Evolutionary conservation across 78 protist species (phyloP), one percentile per base, ranked within the genome.

Genomic region (Emiliania huxleyi): DNA sequence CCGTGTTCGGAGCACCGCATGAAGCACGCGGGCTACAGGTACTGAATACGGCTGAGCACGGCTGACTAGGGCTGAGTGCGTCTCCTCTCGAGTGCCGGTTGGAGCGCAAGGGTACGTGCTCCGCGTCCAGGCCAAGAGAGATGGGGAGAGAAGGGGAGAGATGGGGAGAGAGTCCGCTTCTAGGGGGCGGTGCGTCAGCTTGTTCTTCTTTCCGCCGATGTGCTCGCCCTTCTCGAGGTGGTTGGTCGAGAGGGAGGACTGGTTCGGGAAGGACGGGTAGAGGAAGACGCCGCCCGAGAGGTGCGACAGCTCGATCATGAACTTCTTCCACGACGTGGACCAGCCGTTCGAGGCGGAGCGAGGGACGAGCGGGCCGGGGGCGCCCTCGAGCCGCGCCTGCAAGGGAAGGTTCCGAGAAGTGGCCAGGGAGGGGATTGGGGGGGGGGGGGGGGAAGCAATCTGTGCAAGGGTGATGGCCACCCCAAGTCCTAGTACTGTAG

Each of bases 301-400:
- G 43, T 49, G 44, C 71, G 38, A 44, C 49, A 83, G 69, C 89
- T 93, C 90, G 73, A 93, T 85, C 38, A 93, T 62, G 75, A 62
- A 87, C 87, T 93, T 93, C 43, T 87, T 87, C 94, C 94, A 93
- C 62, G 92, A 87, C 11, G 25, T n/a, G 29, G 37, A 11, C 94
- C 94, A 93, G 11, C 91, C 90, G 69, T 85, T 71, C 22, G n/a
- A 1, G 5, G 56, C 89, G 21, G 89, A 81, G 89, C 38, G 37
- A 5, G 89, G 89, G 89, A 81, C 44, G 38, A 0, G 23, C 19
- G 44, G 22, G 15, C 19, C 42, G 42, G 89, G 21, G 19, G 56
- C 21, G 55, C 38, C 56, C 40, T 2, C 38, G 42, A 52, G 15
- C 29, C 62, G 62, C 8, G 29, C 29, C 62, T 52, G 29, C 62